Percentiles rank a stretch among this genome's conserved stretches.
Conservation (phyloP, 1,284 basidiomycete species). For the Ceratobasidium sp. region DNA sequence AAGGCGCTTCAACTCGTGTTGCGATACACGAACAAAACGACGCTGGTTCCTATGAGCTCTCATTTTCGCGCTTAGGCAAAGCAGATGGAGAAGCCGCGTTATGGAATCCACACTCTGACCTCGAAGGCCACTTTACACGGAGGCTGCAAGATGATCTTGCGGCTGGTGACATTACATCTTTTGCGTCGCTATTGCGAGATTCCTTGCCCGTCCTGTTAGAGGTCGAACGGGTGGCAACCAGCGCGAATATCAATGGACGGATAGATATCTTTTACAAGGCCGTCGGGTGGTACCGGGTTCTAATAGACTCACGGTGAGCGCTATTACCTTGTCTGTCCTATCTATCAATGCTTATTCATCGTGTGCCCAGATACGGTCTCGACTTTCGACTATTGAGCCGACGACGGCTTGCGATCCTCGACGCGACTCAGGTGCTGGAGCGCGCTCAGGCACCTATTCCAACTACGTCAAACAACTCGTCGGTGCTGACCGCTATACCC, state of each 20-base stretch:
- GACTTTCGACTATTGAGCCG: conserved; percentile 78
- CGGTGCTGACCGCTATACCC: conserved; percentile 21
- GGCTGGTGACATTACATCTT: conserved; percentile 20
- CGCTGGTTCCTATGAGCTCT: conserved; percentile 20
- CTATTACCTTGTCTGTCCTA: no score
- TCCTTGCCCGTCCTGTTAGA: conserved; percentile 78
- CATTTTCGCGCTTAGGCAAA: conserved; percentile 13
- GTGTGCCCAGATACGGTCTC: conserved; percentile 68
- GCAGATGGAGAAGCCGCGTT: conserved; percentile 19
- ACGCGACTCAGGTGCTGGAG: conserved; percentile 62
- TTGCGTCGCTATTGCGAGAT: conserved; percentile 65
- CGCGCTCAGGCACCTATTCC: conserved; percentile 12
- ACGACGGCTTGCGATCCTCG: conserved; percentile 71
- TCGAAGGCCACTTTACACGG: conserved; percentile 72
- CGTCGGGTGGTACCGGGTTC: conserved; percentile 80
- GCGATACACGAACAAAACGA: conserved; percentile 33
- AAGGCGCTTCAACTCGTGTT: not conserved
- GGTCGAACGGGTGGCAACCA: conserved; percentile 68
- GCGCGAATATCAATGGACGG: conserved; percentile 53
- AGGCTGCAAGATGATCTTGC: conserved; percentile 66
- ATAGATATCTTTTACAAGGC: conserved; percentile 77
- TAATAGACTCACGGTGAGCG: conserved; percentile 73
- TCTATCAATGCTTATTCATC: no score
- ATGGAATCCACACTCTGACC: conserved; percentile 75
- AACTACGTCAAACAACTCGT: not conserved